Percentiles rank a stretch among this genome's conserved stretches.
phyloP scores from a whole-genome alignment of 148 eudicot genomes.

The Amaranthus cruentus region DNA sequence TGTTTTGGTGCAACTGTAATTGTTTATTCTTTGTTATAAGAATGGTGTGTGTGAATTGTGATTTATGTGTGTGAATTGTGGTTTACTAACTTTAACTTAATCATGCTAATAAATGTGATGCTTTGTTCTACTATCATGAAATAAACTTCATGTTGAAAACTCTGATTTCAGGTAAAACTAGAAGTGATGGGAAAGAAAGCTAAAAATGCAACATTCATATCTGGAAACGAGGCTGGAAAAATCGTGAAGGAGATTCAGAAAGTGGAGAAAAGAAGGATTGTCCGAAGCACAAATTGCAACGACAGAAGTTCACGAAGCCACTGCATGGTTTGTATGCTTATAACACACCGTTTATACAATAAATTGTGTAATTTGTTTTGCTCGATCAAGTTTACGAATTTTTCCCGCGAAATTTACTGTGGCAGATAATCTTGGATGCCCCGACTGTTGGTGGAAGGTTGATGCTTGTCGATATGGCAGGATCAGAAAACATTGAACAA shows the following conservation, averaged over 20 bases:
- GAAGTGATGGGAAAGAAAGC: slow-evolving; percentile 99
- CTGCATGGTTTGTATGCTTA: slow-evolving; percentile 63
- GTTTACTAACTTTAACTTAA: background rate
- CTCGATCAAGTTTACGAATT: background rate
- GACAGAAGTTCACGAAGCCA: slow-evolving; percentile 97
- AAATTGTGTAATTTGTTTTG: background rate
- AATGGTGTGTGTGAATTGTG: too few relatives aligned
- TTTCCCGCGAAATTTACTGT: background rate
- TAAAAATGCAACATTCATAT: slow-evolving; percentile 90
- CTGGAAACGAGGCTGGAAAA: slow-evolving; percentile 93
- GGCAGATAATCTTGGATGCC: slow-evolving; percentile 85
- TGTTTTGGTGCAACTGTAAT: too few relatives aligned
- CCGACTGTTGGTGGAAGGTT: slow-evolving; percentile 95
- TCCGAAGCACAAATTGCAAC: slow-evolving; percentile 84
- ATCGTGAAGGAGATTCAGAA: slow-evolving; percentile 94
- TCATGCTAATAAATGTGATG: background rate
- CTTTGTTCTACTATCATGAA: background rate
- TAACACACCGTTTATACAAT: background rate
- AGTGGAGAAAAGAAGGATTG: slow-evolving; percentile 89
- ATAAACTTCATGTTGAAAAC: background rate
- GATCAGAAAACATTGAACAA: slow-evolving; percentile 96
- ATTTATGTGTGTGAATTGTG: too few relatives aligned
- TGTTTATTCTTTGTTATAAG: too few relatives aligned
- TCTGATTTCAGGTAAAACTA: slow-evolving; percentile 57
- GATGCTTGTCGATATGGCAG: slow-evolving; percentile 99